phyloP scores from a whole-genome alignment of 352 stramenopile species.

The Phytophthora macrochlamydospora region DNA sequence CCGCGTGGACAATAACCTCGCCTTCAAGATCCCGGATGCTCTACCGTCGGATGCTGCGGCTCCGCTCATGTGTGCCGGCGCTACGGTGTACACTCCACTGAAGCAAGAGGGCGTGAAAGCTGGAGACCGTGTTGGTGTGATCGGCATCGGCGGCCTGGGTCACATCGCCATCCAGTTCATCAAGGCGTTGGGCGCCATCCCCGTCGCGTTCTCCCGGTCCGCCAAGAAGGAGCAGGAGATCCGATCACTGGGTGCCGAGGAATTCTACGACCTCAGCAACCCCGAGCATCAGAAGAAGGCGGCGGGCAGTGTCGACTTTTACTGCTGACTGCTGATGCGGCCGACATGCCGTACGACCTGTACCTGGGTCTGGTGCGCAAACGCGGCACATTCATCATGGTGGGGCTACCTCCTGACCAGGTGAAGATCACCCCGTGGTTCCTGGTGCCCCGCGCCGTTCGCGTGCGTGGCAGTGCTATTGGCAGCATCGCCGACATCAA shows the following conservation, averaged over 20 bases:
- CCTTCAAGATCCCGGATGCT: conserved; percentile 20
- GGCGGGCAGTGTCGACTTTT: conserved; percentile 57
- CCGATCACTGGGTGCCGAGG: conserved; percentile 9
- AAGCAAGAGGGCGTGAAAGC: conserved; percentile 21
- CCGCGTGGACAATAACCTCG: conserved; percentile 29
- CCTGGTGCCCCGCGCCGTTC: conserved; percentile 22
- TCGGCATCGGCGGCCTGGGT: conserved; percentile 20
- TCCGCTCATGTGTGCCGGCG: conserved; percentile 12
- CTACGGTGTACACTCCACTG: conserved; percentile 16
- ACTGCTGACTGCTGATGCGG: conserved; percentile 67
- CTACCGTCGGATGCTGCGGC: conserved; percentile 11
- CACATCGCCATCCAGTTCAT: conserved; percentile 31
- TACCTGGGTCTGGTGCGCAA: conserved; percentile 62
- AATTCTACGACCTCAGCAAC: conserved; percentile 23
- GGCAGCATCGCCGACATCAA: conserved; percentile 35
- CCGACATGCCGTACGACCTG: conserved; percentile 45
- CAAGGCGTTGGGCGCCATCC: conserved; percentile 12
- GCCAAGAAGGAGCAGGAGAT: conserved; percentile 22
- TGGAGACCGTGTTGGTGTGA: conserved; percentile 15
- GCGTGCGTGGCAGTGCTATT: conserved; percentile 10
- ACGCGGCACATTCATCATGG: conserved; percentile 36
- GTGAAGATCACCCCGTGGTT: conserved; percentile 53
- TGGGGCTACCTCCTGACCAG: conserved; percentile 61
- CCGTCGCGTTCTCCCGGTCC: conserved; percentile 18
- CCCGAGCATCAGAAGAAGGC: conserved; percentile 23